A percentile compares a stretch with the other conserved stretches of the same genome.
phyloP scores from a whole-genome alignment of 345 rosid genomes.

The Bretschneidera sinensis region DNA sequence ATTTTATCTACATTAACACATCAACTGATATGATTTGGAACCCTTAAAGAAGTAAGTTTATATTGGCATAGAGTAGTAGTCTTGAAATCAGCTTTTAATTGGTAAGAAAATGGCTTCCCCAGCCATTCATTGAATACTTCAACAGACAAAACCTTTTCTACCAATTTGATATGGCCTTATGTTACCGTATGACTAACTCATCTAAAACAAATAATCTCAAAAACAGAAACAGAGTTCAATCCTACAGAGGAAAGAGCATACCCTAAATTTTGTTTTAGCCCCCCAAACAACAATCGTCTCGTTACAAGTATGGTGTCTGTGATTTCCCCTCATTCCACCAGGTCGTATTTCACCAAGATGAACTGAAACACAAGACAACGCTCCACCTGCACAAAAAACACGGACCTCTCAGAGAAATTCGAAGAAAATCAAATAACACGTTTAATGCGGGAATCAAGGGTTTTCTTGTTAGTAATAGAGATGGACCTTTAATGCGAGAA shows the following conservation, averaged over 20 bases:
- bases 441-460: no score
- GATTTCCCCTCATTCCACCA: constrained; percentile 77
- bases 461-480: constrained; percentile 1
- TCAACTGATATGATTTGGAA: not conserved
- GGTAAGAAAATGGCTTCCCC: not conserved
- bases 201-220: not conserved
- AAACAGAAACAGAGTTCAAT: not conserved
- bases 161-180: not conserved
- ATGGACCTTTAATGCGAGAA: constrained; percentile 51
- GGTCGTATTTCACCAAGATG: constrained; percentile 80
- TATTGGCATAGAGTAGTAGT: not conserved
- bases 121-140: not conserved
- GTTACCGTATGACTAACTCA: not conserved
- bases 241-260: constrained; percentile 9
- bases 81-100: not conserved
- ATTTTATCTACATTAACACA: not conserved
- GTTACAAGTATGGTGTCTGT: constrained; percentile 68
- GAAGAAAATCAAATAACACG: no score
- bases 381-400: constrained; percentile 57
- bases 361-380: constrained; percentile 46
- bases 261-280: constrained; percentile 81
- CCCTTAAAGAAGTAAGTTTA: no score
- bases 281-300: constrained; percentile 96
- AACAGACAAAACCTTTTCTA: not conserved
- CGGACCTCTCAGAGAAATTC: not conserved